phyloP scores from a whole-genome alignment of 164 flowering plant genomes.

The Kalanchoe fedtschenkoi region DNA sequence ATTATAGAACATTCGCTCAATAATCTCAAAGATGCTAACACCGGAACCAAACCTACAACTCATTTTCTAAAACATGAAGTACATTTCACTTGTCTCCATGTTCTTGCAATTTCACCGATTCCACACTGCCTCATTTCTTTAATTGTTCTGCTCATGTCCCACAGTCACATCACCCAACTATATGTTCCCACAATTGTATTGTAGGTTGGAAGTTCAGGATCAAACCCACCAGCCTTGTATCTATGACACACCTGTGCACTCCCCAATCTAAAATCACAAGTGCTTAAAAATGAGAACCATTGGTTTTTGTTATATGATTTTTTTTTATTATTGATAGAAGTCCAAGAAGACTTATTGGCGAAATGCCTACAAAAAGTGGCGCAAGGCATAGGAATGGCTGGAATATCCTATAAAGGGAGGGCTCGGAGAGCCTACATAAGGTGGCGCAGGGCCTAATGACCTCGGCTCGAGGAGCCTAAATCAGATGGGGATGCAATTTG shows the following conservation, averaged over 20 bases:
- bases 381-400: no score
- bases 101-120: slow-evolving; percentile 62
- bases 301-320: no score
- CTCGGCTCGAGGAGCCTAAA: no score
- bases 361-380: no score
- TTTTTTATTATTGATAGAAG: no score
- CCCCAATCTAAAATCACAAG: no score
- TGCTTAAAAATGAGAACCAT: no score
- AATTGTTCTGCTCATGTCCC: slow-evolving; percentile 42
- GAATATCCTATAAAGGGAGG: no score
- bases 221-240: slow-evolving; percentile 40
- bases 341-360: no score
- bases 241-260: slow-evolving; percentile 38
- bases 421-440: no score
- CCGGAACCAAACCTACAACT: slow-evolving; percentile 32
- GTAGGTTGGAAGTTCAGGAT: slow-evolving; percentile 57
- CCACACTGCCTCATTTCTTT: slow-evolving; percentile 59
- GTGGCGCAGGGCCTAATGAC: no score
- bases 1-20: slow-evolving; percentile 69
- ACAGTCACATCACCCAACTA: slow-evolving; percentile 43
- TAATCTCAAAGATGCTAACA: slow-evolving; percentile 53
- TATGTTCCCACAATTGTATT: slow-evolving; percentile 75
- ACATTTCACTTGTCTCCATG: slow-evolving; percentile 51
- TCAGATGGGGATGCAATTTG: no score
- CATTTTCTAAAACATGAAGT: slow-evolving; percentile 46